Conservation (phyloP, 2,329 filamentous ascomycete species). For the Arthrobotrys musiformis region DNA sequence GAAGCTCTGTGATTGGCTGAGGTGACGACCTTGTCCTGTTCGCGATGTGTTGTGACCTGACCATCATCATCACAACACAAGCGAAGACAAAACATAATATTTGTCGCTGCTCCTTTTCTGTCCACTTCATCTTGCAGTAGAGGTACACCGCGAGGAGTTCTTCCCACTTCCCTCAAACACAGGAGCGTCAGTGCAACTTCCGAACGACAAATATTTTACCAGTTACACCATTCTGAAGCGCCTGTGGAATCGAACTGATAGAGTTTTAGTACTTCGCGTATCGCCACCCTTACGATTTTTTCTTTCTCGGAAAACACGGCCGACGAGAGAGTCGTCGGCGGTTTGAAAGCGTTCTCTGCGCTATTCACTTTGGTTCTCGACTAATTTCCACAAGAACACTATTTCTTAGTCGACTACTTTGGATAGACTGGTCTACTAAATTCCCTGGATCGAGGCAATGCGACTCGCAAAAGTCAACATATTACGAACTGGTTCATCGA, state of each 20-base stretch:
- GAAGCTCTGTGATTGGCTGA: background rate
- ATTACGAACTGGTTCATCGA: conserved; percentile 8
- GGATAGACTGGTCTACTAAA: background rate
- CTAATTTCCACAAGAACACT: background rate
- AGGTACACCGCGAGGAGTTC: background rate
- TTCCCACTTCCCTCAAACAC: background rate
- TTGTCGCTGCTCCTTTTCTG: background rate
- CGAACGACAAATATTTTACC: background rate
- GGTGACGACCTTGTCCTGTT: background rate
- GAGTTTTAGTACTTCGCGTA: background rate
- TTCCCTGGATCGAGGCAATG: conserved; percentile 7
- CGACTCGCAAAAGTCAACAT: conserved; percentile 45
- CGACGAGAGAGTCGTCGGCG: background rate
- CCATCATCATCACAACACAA: conserved; percentile 16
- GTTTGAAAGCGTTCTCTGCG: background rate
- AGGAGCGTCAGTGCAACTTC: background rate
- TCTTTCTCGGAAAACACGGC: background rate
- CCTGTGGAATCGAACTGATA: background rate
- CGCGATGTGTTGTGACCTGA: background rate
- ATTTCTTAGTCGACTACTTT: background rate
- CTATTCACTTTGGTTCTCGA: background rate
- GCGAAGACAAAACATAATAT: background rate
- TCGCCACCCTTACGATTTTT: background rate
- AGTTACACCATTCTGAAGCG: background rate
- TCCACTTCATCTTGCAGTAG: conserved; percentile 14